Conservation (phyloP, 2,329 filamentous ascomycete species). For the Paraconiothyrium sp. region DNA sequence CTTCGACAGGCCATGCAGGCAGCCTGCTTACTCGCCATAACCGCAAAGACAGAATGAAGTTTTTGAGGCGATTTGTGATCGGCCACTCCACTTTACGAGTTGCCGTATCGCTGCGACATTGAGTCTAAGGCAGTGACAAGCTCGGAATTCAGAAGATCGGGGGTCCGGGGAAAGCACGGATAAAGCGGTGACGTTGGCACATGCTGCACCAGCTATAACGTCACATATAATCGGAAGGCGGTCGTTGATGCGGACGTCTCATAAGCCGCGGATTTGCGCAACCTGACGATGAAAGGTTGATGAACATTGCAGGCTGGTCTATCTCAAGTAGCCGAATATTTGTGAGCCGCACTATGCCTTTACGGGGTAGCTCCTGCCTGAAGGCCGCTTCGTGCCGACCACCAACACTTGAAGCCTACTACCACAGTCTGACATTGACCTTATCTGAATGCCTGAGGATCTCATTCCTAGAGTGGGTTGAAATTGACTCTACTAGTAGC, state of each 20-base stretch:
- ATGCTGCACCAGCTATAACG: constrained; percentile 1
- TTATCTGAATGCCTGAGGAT: neutral
- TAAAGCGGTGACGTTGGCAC: neutral
- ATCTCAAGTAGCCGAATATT: constrained; percentile 4
- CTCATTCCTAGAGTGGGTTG: neutral
- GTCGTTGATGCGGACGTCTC: neutral
- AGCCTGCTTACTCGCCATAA: constrained; percentile 52
- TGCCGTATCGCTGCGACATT: neutral
- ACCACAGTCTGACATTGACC: neutral
- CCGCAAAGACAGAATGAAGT: neutral
- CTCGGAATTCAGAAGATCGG: neutral
- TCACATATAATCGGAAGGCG: neutral
- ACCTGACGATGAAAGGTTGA: neutral
- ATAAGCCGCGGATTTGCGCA: neutral
- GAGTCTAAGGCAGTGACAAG: neutral
- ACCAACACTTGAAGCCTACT: neutral
- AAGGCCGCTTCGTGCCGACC: neutral
- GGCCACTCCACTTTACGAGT: neutral
- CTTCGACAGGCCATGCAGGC: constrained; percentile 72
- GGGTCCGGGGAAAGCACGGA: neutral
- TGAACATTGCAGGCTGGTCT: neutral
- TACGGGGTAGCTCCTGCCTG: neutral
- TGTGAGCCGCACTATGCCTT: neutral
- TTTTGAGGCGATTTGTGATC: too few relatives aligned
- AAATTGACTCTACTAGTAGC: neutral